Conservation (phyloP, 345 rosid species). For the Eucalyptus curtisii region DNA sequence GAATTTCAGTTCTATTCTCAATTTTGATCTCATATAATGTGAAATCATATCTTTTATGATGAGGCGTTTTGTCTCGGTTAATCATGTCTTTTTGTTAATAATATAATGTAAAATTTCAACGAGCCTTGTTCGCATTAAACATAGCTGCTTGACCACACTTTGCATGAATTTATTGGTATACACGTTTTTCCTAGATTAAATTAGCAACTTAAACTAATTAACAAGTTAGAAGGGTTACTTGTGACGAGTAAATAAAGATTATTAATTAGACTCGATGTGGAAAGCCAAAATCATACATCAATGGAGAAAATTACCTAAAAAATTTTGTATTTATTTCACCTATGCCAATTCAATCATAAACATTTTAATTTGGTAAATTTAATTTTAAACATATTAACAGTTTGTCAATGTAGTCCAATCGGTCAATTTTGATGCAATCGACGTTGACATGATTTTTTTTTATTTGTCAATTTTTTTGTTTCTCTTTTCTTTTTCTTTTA, state of each 20-base stretch:
- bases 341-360: not conserved
- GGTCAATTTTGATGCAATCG: rapidly evolving
- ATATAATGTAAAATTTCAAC: not conserved
- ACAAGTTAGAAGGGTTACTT: not conserved
- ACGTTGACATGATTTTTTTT: too few relatives aligned
- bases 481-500: not conserved
- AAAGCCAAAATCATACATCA: not conserved
- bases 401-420: rapidly evolving
- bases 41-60: not conserved
- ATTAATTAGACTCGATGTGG: not conserved
- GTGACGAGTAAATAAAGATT: not conserved
- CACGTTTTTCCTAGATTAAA: not conserved
- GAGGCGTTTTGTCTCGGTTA: not conserved
- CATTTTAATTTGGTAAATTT: not conserved
- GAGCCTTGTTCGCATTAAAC: not conserved
- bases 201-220: not conserved
- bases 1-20: not conserved
- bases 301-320: not conserved
- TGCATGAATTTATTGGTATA: not conserved
- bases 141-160: not conserved
- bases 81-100: too few relatives aligned
- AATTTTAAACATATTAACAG: rapidly evolving
- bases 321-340: not conserved
- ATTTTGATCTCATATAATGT: not conserved
- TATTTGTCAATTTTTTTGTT: too few relatives aligned